Base-by-base conservation (phyloP, 2,329 filamentous ascomycete species). In the Scedosporium minutisporum region DNA sequence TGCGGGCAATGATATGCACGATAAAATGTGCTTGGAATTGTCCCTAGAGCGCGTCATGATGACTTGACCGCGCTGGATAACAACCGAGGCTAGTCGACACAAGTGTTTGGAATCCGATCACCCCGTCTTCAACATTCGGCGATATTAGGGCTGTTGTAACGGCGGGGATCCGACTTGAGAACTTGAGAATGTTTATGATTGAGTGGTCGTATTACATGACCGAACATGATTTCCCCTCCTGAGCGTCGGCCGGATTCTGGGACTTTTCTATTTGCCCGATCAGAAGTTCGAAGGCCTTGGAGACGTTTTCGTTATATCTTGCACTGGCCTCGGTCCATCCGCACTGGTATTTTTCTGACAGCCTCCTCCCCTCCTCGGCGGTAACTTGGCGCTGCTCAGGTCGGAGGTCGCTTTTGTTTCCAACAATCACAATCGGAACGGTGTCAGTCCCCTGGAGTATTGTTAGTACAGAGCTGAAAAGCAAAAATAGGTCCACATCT, bases 281-380 rank as follows among this genome's bases (percentile, higher is more conserved):
- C 80, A 99, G 88, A 66, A 96, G 82, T 76, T 97, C 93, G 72
- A 99, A 99, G 2, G 91, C 91, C 75, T 91, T 93, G 69, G 83
- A 82, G 58, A 99, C 95, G 73, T 97, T 96, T 78, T 93, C 91
- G 74, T 97, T 93, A 76, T 95, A 96, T 63, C 93, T 86, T 29
- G 95, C 95, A 71, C 90, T 96, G 63, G 95, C 92, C 78, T 99
- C 95, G 58, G 92, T 96, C 85, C 91, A 97, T 44, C 89, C 92
- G 76, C 93, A 97, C 66, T 91, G 87, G 75, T 96, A 89, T 76
- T 95, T 90, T 70, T 93, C 89, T 6, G 89, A 87, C 51, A 97
- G 79, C 71, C 88, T 89, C 73, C 89, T 89, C 68, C 93, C 95
- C 69, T 96, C 90, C 67, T 96, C 92, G 60, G 87, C 76, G 38